Percentiles rank a stretch among this genome's conserved stretches.
phyloP scores from a whole-genome alignment of 2,329 filamentous ascomycete species.

The Didymella pinodella region DNA sequence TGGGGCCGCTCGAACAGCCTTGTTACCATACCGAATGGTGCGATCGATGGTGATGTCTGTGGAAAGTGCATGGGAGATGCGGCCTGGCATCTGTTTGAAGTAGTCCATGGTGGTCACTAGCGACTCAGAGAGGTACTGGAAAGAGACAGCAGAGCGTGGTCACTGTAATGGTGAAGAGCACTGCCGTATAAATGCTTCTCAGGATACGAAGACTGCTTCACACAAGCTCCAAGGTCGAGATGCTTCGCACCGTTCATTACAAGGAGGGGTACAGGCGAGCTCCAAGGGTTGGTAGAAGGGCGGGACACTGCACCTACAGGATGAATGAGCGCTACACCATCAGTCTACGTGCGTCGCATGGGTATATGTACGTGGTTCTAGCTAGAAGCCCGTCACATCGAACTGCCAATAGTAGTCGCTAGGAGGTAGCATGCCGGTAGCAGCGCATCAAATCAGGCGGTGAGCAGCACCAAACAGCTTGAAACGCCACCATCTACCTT shows the following conservation, averaged over 20 bases:
- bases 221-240: slow-evolving; percentile 5
- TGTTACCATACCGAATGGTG: slow-evolving; percentile 39
- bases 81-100: slow-evolving; percentile 26
- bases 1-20: slow-evolving; percentile 56
- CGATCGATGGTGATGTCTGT: slow-evolving; percentile 43
- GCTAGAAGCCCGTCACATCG: slow-evolving; percentile 1
- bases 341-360: slow-evolving; percentile 14
- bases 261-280: slow-evolving; percentile 10
- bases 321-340: slow-evolving; percentile 28
- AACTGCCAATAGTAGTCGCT: slow-evolving; percentile 13
- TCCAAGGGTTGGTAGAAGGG: slow-evolving; percentile 12
- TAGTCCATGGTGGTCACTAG: slow-evolving; percentile 33
- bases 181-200: slow-evolving; percentile 4
- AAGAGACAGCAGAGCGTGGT: not conserved
- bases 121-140: not conserved
- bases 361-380: slow-evolving; percentile 21
- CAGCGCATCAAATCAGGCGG: slow-evolving; percentile 22
- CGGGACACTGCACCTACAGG: slow-evolving; percentile 27
- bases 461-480: slow-evolving; percentile 16
- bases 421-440: slow-evolving; percentile 7
- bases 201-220: not conserved
- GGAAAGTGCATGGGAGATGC: slow-evolving; percentile 29
- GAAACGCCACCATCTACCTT: slow-evolving; percentile 29
- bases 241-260: not conserved
- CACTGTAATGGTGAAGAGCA: not conserved